These are phyloP conservation scores for Mycena amicta DNA, from an alignment of 768 basidiomycete species.

Conservation along the genomic window DNA sequence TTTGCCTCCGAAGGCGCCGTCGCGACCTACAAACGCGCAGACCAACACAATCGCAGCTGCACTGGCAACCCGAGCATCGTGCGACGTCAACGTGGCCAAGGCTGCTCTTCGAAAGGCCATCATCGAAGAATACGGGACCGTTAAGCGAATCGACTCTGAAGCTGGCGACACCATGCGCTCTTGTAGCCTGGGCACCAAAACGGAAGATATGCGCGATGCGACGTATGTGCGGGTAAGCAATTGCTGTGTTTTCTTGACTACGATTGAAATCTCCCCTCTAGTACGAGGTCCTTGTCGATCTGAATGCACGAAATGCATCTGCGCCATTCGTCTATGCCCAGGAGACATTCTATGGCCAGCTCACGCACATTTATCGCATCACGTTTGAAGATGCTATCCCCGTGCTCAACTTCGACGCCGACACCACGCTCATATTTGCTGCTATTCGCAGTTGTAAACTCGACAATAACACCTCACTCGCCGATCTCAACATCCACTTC, in stretches of 20 bases:
- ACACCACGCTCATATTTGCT: constrained; percentile 27
- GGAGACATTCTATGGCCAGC: constrained; percentile 35
- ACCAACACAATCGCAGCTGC: constrained; percentile 24
- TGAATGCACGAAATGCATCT: constrained; percentile 18
- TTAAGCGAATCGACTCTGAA: constrained; percentile 28
- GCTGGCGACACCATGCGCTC: constrained; percentile 35
- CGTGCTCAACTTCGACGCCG: background rate
- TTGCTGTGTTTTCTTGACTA: too few relatives aligned
- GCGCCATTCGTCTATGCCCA: background rate
- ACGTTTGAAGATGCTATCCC: constrained; percentile 8
- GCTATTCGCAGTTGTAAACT: constrained; percentile 25
- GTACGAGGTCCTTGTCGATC: constrained; percentile 38
- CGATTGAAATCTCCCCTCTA: too few relatives aligned
- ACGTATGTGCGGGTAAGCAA: constrained; percentile 37
- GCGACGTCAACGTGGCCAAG: constrained; percentile 8
- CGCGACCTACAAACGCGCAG: background rate
- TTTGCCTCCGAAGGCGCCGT: constrained; percentile 25
- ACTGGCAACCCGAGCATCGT: constrained; percentile 23
- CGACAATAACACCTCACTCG: constrained; percentile 5
- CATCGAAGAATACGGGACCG: constrained; percentile 33
- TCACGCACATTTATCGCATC: constrained; percentile 31
- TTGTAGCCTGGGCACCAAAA: constrained; percentile 4
- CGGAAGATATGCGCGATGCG: constrained; percentile 33
- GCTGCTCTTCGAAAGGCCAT: constrained; percentile 11
- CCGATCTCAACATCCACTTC: constrained; percentile 24